Base-by-base conservation (phyloP, 805 yeast species). In the Kodamaea fukazawae region DNA sequence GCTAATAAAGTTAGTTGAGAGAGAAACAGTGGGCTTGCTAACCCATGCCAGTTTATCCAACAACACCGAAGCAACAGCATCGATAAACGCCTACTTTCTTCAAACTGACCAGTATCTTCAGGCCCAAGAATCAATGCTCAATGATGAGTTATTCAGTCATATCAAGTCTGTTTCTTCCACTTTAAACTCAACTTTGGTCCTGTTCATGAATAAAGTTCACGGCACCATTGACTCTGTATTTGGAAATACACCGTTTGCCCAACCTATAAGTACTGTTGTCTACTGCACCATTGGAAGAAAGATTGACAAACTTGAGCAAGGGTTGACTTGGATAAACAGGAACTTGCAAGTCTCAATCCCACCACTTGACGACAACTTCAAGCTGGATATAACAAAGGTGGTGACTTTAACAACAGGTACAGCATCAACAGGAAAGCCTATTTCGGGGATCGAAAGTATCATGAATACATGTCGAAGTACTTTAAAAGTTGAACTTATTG, bases 241-340 rank as follows among this genome's bases (percentile, higher is more conserved):
- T 61, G 79, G 81, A 4, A 71, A 71, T 2, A 87, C 97, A 0
- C 75, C 84, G 0, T 62, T 91, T 8, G 76, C 79, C 34, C 56
- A 57, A 1, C 85, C 95, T 0, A 70, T 88, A 33, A 70, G 73
- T 20, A 72, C 82, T 0, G 78, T 88, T 0, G 84, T 90, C 3
- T 79, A 81, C 23, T 91, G 99, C 63, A 77, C 86, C 2, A 68
- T 93, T 28, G 91, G 86, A 12, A 69, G 83, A 35, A 93, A 91
- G 51, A 58, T 91, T 5, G 70, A 69, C 10, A 69, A 73, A 15
- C 66, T 88, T 2, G 85, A 85, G 46, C 55, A 75, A 22, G 98
- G 95, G 0, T 61, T 90, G 40, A 74, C 81, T 2, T 93, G 97
- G 97, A 64, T 89, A 1, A 70, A 82, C 49, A 65, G 81, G 26